Conservation (phyloP, 177 flowering plant species). For the Telopea speciosissima region DNA sequence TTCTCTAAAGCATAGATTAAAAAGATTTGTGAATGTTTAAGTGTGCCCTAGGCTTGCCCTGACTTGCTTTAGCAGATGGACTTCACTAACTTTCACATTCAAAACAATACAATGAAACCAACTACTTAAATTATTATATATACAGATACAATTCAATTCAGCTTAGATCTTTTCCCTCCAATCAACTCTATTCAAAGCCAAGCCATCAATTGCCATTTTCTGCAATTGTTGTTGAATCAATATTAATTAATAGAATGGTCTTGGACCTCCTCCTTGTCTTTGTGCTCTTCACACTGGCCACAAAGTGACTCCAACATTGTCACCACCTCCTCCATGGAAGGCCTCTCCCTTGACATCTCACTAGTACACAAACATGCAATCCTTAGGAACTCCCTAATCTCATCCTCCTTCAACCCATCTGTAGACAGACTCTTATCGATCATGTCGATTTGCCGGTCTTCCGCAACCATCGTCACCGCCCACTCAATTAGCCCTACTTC, state of each 20-base stretch:
- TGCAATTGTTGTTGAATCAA: not conserved
- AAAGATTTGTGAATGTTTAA: no score
- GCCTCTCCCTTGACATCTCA: slow-evolving; percentile 42
- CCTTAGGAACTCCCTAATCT: slow-evolving; percentile 46
- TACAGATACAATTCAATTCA: no score
- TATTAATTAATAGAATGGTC: not conserved
- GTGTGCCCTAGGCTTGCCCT: not conserved
- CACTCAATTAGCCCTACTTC: slow-evolving; percentile 49
- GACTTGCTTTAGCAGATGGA: no score
- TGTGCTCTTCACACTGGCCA: not conserved
- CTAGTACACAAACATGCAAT: slow-evolving; percentile 51
- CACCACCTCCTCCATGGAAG: slow-evolving; percentile 49
- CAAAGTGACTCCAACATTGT: slow-evolving; percentile 1
- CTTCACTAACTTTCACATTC: not conserved
- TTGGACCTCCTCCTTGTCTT: not conserved
- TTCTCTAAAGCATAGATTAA: not conserved
- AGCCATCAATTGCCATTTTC: no score
- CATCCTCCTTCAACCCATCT: slow-evolving; percentile 23
- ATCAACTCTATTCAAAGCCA: no score
- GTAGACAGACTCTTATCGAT: slow-evolving; percentile 32
- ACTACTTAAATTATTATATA: no score
- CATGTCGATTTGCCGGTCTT: slow-evolving; percentile 36
- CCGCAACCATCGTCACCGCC: slow-evolving; percentile 40
- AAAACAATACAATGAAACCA: no score
- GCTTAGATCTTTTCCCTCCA: no score